Base-by-base conservation (phyloP, 2,329 filamentous ascomycete genomes). In the Claviceps fusiformis region DNA sequence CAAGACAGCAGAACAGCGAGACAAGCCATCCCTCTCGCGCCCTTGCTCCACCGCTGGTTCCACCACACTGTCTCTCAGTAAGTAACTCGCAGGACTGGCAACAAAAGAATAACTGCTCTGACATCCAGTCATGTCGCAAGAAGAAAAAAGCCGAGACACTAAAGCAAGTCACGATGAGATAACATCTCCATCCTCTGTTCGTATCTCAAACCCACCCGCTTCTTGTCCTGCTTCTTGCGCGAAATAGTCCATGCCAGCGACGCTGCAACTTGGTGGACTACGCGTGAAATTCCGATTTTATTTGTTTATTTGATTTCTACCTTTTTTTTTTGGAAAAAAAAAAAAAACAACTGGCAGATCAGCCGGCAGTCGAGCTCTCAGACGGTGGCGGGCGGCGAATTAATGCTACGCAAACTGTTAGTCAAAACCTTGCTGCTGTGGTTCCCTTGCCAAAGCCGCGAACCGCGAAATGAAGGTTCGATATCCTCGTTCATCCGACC, bases 1-100 rank as follows among this genome's bases (percentile, higher is more conserved):
- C 41, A 44, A 44, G 41, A 19, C 5, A 44, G 15, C 41, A 44
- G 19, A 44, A 19, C 6, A 44, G 41, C 41, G 27, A 24, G 43
- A 45, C 24, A 45, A n/a, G 27, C n/a, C n/a, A 15, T 39, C 46
- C 46, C 29, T 53, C 15, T n/a, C n/a, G 37, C 50, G 24, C 52
- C 52, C 55, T 52, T 41, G 43, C 33, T 52, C 55, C 52, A 56
- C 55, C 44, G n/a, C 15, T 27, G 17, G 50, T 44, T 54, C 48
- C 48, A 50, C 48, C 48, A n/a, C 33, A 49, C 47, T 50, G 48
- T 50, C 48, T 50, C 47, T 44, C 15, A 44, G 41, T 17, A 45
- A 10, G 9, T 45, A 24, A 19, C 9, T 4, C 27, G 43, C 43
- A 27, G 6, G n/a, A 45, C 24, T 10, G 43, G 13, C 43, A 45